These are phyloP conservation scores for Saccharum spontaneum DNA, from an alignment of 176 grass and related monocot genomes.

Conservation along the genomic window DNA sequence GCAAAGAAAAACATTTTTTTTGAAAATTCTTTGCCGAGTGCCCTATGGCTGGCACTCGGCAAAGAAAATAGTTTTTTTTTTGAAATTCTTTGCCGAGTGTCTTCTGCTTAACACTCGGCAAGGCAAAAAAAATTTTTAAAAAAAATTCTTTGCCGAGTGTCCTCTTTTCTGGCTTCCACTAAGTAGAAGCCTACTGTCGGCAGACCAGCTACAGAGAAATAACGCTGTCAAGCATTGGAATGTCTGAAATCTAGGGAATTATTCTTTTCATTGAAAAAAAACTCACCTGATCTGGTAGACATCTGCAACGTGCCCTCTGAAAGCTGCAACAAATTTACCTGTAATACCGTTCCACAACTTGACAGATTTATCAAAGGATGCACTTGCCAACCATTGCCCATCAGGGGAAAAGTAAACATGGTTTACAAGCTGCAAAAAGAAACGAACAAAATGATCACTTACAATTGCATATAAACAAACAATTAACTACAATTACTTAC, in stretches of 20 bases:
- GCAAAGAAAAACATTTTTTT: no score
- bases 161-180: conserved; percentile 89
- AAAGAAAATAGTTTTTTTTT: no score
- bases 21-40: no score
- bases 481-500: not conserved
- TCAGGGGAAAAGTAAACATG: conserved; percentile 99
- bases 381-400: conserved; percentile 96
- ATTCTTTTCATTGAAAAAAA: not conserved
- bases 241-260: not conserved
- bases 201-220: conserved; percentile 74
- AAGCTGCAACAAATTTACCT: conserved; percentile 80
- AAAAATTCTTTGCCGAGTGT: no score
- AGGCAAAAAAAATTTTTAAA: no score
- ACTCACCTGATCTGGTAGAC: conserved; percentile 93
- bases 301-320: conserved; percentile 88
- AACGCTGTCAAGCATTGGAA: conserved; percentile 6
- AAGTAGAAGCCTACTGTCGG: conserved; percentile 93
- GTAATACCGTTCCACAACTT: conserved; percentile 98
- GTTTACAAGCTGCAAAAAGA: conserved; percentile 78
- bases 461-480: not conserved
- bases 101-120: no score
- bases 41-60: no score
- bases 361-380: conserved; percentile 96
- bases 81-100: no score
- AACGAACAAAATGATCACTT: conserved; percentile 16